Percentiles rank a stretch among this genome's conserved stretches.
phyloP scores from a whole-genome alignment of 2,329 filamentous ascomycete genomes.

The Pyrenochaeta sp. region DNA sequence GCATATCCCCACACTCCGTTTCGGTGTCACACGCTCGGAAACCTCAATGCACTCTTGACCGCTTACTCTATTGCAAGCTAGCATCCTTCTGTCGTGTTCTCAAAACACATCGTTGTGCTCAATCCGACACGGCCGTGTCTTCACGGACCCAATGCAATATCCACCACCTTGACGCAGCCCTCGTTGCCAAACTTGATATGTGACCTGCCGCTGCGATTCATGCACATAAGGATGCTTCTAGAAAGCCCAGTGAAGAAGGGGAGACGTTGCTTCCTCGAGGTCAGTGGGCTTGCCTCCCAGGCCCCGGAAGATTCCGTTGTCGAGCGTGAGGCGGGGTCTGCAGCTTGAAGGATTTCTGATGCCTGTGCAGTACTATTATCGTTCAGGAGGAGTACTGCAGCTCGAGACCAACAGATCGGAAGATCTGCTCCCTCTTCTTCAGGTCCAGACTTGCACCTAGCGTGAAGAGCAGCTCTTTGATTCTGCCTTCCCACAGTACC shows the following conservation, averaged over 20 bases:
- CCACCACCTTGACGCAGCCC: conserved; percentile 23
- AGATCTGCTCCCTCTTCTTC: conserved; percentile 75
- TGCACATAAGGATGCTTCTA: conserved; percentile 19
- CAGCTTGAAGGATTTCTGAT: conserved; percentile 12
- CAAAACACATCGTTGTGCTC: conserved; percentile 22
- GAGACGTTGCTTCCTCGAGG: conserved; percentile 9
- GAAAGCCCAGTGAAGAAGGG: conserved; percentile 19
- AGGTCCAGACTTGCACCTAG: conserved; percentile 86
- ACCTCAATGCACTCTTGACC: conserved; percentile 22
- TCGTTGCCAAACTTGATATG: conserved; percentile 25
- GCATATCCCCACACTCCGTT: conserved; percentile 29
- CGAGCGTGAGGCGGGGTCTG: conserved; percentile 10
- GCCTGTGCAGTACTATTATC: conserved; percentile 23
- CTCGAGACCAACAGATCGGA: conserved; percentile 78
- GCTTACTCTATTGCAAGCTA: conserved; percentile 21
- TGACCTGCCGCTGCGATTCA: conserved; percentile 17
- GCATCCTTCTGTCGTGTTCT: conserved; percentile 24
- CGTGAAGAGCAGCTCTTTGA: conserved; percentile 92
- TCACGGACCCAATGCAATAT: conserved; percentile 10
- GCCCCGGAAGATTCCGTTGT: conserved; percentile 8
- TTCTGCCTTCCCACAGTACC: conserved; percentile 88
- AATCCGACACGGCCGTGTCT: conserved; percentile 11
- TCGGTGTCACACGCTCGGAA: conserved; percentile 36
- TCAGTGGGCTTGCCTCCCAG: conserved; percentile 1
- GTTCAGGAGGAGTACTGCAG: conserved; percentile 81